Evolutionary conservation across 495 filamentous ascomycete genomes (phyloP), one percentile per base, ranked within the genome.

Genomic region (Talaromyces adpressus): DNA sequence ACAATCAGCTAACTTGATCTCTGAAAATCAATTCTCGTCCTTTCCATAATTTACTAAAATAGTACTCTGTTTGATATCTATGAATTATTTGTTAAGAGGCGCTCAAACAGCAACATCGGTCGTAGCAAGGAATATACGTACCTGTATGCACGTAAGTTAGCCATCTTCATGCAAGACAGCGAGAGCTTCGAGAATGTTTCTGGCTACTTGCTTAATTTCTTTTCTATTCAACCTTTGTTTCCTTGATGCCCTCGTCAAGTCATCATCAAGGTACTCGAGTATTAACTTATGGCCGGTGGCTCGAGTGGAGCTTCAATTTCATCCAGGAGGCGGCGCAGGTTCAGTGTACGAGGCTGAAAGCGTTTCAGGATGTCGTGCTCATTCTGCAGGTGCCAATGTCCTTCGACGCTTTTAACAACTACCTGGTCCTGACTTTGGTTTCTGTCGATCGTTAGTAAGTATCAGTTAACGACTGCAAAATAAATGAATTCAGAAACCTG

Each of bases 241-340:
- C 60, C 71, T 72, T 16, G 72, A 78, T 60, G 71, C 73, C 22
- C 66, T 64, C 27, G 70, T 62, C 20, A 72, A 51, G 69, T 79
- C 70, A 65, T 71, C 69, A 59, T 81, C 76, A 11, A 78, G 69
- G 56, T 76, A 63, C 61, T 66, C 62, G 29, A 78, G 69, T 56
- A 79, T 67, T n/a, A n/a, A n/a, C n/a, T n/a, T 57, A 79, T 70
- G 32, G 75, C 70, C 41, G 74, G 70, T 23, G 76, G 75, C 47
- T 73, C 69, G 25, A 65, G 41, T 25, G 72, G 70, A 64, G 39
- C 1, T 6, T 45, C 16, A 45, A 45, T 7, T 3, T 45, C 39
- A 18, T 45, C 16, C 18, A 49, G 45, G n/a, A 49, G 45, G 18
- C 45, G n/a, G 45, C 18, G 45, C 5, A 49, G 45, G 18, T 8